Conservation (phyloP, 257 asterid species). For the Anisodus tanguticus region DNA sequence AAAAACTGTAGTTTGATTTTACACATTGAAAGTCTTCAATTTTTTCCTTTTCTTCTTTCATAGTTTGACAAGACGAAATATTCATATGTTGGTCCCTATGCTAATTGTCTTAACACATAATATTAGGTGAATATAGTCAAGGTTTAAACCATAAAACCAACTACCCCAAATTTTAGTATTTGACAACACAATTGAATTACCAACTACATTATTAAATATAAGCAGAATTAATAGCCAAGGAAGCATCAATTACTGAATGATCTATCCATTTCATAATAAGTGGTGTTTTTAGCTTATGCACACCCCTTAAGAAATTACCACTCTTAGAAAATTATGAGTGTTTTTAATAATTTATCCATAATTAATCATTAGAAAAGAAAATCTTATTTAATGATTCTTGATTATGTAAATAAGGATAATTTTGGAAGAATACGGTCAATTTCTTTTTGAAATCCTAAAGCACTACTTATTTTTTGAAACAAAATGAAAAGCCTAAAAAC, state of each 20-base stretch:
- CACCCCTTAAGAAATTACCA: too few species aligned
- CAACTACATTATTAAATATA: neutral
- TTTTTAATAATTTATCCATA: too few species aligned
- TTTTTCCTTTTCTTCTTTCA: neutral
- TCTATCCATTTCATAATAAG: too few species aligned
- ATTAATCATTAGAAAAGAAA: too few species aligned
- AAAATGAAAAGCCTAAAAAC: too few species aligned
- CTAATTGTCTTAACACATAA: neutral
- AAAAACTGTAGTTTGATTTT: neutral
- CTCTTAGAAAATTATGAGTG: too few species aligned
- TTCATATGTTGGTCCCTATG: slow-evolving; percentile 18
- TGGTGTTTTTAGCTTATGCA: too few species aligned
- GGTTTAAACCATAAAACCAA: neutral
- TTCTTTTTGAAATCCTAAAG: too few species aligned
- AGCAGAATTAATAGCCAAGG: neutral
- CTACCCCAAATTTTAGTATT: neutral
- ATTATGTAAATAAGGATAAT: too few species aligned
- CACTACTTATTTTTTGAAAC: too few species aligned
- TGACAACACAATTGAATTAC: neutral
- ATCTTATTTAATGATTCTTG: too few species aligned
- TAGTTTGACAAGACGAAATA: neutral
- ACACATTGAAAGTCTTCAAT: neutral
- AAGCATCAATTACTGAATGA: neutral
- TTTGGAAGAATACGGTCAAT: too few species aligned
- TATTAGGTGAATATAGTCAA: neutral